Evolutionary conservation across 106 monocot genomes (phyloP).

Genomic region (Apostasia shenzhenica): DNA sequence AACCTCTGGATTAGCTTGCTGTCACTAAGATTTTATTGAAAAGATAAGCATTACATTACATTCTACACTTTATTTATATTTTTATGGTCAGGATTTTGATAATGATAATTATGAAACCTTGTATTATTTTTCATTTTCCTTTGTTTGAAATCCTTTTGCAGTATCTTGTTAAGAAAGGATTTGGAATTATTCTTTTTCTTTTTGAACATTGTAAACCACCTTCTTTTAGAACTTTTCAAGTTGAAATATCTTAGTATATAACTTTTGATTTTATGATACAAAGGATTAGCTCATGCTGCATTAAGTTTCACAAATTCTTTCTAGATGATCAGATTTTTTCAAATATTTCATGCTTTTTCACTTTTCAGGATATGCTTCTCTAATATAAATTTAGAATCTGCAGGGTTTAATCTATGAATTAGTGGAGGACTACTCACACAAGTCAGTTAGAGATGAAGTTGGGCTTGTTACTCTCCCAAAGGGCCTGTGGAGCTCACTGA

Average conservation of each 20-base stretch:
- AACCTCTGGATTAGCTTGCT: background rate
- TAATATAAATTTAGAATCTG: background rate
- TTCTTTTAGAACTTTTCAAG: background rate
- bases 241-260: too few species aligned
- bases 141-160: background rate
- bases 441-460: constrained; percentile 17
- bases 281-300: background rate
- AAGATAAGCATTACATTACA: too few species aligned
- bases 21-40: background rate
- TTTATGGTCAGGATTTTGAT: too few species aligned
- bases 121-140: background rate
- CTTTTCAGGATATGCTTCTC: background rate
- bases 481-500: constrained; percentile 39
- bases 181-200: background rate
- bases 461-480: constrained; percentile 46
- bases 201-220: background rate
- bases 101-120: background rate
- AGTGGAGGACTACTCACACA: constrained; percentile 12
- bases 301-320: background rate
- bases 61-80: too few species aligned
- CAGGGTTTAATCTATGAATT: constrained; percentile 37
- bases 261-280: too few species aligned
- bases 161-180: background rate
- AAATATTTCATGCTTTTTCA: background rate
- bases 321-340: background rate